Conservation (phyloP, 1,284 basidiomycete species). For the Athelia sp. region DNA sequence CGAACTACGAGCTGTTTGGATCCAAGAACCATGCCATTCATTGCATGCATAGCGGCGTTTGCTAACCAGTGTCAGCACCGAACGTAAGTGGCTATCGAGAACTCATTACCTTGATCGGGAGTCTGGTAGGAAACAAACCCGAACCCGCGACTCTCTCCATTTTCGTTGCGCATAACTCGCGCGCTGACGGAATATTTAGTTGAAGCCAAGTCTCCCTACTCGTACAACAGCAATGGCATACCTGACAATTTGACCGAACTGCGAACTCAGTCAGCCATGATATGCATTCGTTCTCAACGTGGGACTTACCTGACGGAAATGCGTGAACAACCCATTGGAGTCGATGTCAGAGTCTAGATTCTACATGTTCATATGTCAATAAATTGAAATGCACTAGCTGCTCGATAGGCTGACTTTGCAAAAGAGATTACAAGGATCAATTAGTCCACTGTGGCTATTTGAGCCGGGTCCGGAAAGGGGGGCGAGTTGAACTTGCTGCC, state of each 20-base stretch:
- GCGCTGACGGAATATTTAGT: slow-evolving; percentile 46
- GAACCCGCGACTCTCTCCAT: slow-evolving; percentile 82
- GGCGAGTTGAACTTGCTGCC: slow-evolving; percentile 84
- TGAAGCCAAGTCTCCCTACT: background rate
- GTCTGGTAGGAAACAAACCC: slow-evolving; percentile 92
- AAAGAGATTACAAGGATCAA: slow-evolving; percentile 90
- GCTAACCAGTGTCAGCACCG: slow-evolving; percentile 35
- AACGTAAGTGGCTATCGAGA: slow-evolving; percentile 1
- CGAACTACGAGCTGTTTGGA: slow-evolving; percentile 80
- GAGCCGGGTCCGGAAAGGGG: slow-evolving; percentile 70
- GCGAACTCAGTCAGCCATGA: slow-evolving; percentile 6
- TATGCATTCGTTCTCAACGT: slow-evolving; percentile 1
- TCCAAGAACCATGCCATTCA: slow-evolving; percentile 74
- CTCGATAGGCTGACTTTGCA: slow-evolving; percentile 70
- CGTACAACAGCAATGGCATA: slow-evolving; percentile 24
- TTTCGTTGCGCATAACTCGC: slow-evolving; percentile 89
- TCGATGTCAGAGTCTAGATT: slow-evolving; percentile 83
- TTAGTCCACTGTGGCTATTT: slow-evolving; percentile 76
- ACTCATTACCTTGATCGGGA: slow-evolving; percentile 69
- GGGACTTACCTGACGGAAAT: slow-evolving; percentile 69
- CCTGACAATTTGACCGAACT: slow-evolving; percentile 87
- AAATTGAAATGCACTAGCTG: background rate
- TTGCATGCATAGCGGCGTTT: slow-evolving; percentile 63
- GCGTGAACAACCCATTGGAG: slow-evolving; percentile 74
- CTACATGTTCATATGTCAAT: slow-evolving; percentile 31